Conservation (phyloP, 192 early-diverging fungal genomes). For the Coemansia sp. region DNA sequence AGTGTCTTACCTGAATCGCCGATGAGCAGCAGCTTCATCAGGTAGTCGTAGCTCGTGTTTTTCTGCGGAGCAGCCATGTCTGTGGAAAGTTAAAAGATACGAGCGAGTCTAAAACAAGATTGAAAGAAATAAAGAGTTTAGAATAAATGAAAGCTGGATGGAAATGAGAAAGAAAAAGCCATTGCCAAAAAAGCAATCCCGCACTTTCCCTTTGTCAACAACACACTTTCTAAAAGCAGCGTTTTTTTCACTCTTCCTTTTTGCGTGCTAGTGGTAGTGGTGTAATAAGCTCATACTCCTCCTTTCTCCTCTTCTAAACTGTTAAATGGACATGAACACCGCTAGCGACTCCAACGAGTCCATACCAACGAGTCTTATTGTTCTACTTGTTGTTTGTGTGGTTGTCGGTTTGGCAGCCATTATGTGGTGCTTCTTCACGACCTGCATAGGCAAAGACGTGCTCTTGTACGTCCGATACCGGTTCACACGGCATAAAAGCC, state of each 20-base stretch:
- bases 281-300: background rate
- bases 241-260: too few species aligned
- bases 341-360: background rate
- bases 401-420: constrained; percentile 44
- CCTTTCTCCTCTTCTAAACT: background rate
- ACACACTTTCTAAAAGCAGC: too few species aligned
- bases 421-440: constrained; percentile 55
- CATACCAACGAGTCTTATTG: constrained; percentile 37
- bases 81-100: constrained; percentile 3
- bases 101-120: constrained; percentile 5
- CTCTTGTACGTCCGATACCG: constrained; percentile 38
- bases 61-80: constrained; percentile 61
- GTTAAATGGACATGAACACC: background rate
- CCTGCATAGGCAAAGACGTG: constrained; percentile 44
- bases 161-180: background rate
- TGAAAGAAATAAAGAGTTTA: constrained; percentile 1
- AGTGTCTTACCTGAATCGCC: constrained; percentile 97
- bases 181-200: too few species aligned
- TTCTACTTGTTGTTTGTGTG: constrained; percentile 38
- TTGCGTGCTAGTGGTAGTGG: too few species aligned
- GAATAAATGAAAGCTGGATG: background rate
- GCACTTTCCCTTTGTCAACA: too few species aligned
- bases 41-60: constrained; percentile 96
- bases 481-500: constrained; percentile 24
- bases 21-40: constrained; percentile 98